Evolutionary conservation across 2,329 filamentous ascomycete genomes (phyloP).

Genomic region (Aspergillus sp.): DNA sequence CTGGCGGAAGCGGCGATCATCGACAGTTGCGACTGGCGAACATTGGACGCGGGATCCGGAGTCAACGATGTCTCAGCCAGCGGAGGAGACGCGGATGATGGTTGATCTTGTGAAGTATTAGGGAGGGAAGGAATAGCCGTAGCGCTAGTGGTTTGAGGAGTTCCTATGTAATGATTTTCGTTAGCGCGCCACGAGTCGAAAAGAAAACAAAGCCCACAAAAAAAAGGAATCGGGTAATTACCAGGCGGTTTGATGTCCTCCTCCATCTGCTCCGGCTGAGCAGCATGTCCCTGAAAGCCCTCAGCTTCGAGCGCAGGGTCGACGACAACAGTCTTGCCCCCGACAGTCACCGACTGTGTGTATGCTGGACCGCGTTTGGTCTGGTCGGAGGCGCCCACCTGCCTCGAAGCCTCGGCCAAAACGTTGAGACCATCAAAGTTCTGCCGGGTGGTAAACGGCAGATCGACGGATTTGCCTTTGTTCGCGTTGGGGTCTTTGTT

Average conservation of each 20-base stretch:
- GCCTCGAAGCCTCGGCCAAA: constrained; percentile 80
- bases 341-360: constrained; percentile 36
- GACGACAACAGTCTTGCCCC: constrained; percentile 38
- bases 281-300: constrained; percentile 29
- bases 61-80: constrained; percentile 29
- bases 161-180: constrained; percentile 14
- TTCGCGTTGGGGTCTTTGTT: constrained; percentile 36
- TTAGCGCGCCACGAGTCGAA: constrained; percentile 10
- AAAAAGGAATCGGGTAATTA: constrained; percentile 8
- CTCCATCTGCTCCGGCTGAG: constrained; percentile 22
- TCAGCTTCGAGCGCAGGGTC: constrained; percentile 40
- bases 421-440: constrained; percentile 80
- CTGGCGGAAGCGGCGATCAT: constrained; percentile 44
- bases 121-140: constrained; percentile 28
- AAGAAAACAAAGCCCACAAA: constrained; percentile 1
- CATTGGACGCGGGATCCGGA: constrained; percentile 30
- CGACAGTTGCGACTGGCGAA: constrained; percentile 39
- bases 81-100: constrained; percentile 29
- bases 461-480: constrained; percentile 32
- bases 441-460: constrained; percentile 47
- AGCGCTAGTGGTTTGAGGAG: constrained; percentile 24
- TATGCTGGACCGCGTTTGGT: constrained; percentile 37
- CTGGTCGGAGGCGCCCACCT: constrained; percentile 56
- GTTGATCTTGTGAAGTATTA: constrained; percentile 25
- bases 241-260: constrained; percentile 18